phyloP scores from a whole-genome alignment of 1,284 basidiomycete species.

The Macrocybe sp. region DNA sequence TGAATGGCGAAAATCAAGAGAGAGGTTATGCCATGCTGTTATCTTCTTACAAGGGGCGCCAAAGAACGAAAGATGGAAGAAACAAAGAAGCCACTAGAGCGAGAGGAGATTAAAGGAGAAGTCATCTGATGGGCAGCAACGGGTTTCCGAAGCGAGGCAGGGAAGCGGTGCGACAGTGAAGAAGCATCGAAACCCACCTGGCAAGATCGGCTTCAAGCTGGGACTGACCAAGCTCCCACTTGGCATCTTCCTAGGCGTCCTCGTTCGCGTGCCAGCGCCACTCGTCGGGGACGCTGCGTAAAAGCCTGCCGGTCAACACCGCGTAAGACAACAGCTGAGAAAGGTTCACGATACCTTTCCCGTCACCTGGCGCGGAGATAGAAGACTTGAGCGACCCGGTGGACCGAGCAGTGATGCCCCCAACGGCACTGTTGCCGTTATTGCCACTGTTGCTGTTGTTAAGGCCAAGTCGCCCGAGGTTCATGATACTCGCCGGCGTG shows the following conservation, averaged over 20 bases:
- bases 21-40: too few relatives aligned
- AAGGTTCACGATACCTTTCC: too few relatives aligned
- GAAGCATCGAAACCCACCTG: conserved; percentile 39
- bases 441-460: conserved; percentile 32
- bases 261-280: conserved; percentile 3
- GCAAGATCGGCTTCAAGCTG: conserved; percentile 63
- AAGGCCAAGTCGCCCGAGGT: conserved; percentile 56
- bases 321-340: too few relatives aligned
- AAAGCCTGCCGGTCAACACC: background rate
- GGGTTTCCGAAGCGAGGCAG: conserved; percentile 12
- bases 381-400: too few relatives aligned
- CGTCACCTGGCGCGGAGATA: too few relatives aligned
- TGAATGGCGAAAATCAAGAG: too few relatives aligned
- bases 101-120: background rate
- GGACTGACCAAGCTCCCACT: conserved; percentile 32
- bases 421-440: too few relatives aligned
- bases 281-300: conserved; percentile 9
- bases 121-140: too few relatives aligned
- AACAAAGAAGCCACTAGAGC: too few relatives aligned
- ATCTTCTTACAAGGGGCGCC: too few relatives aligned
- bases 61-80: too few relatives aligned
- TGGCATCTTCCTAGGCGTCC: conserved; percentile 7
- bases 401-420: too few relatives aligned
- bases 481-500: conserved; percentile 86
- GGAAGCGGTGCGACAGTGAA: background rate